Base-by-base conservation (phyloP, 441 rosid species). In the Aleurites moluccanus region DNA sequence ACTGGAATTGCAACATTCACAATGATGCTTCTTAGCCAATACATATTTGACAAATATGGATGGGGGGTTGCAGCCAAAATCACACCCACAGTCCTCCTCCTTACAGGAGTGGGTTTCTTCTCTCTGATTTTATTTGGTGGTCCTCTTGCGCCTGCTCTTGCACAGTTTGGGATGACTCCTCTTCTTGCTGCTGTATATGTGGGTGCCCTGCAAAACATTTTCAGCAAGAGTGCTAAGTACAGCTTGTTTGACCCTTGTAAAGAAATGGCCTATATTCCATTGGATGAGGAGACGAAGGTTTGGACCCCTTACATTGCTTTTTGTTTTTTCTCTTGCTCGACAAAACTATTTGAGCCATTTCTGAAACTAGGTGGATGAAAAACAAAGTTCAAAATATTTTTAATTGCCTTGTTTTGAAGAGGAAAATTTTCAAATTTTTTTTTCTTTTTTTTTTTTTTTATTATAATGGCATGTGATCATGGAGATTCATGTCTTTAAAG, bases 171-270 rank as follows among this genome's bases (percentile, higher is more conserved):
- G 66, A 80, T 91, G 96, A 93, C 97, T 71, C 99, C 99, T 7
- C 88, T 95, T 80, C 98, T 95, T 40, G 98, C 98, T 45, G 99
- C 99, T 10, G 99, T 95, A 11, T 91, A 88, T 2, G 98, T 95
- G 2, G 99, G 99, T 73, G 99, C 99, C n/a, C 25, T 93, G 84
- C 99, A 95, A 86, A 95, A 95, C 81, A 93, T 95, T 79, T 95
- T 95, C 90, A 93, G 99, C 87, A 93, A 95, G 92, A 95, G 99
- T 60, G 99, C 99, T 79, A 96, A 96, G 76, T 96, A 96, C 88
- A 96, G 98, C 69, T 84, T 96, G 80, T 96, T 96, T 50, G 99
- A 96, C 73, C 99, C 99, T 56, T 95, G 99, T 88, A 91, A 95
- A 83, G 99, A 95, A 76, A 95, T 95, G 99, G 98, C 99, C 1